A percentile compares a stretch with the other conserved stretches of the same genome.
Evolutionary conservation across 306 rosid species (phyloP).

Genomic region (Cicer pinnatifidum): DNA sequence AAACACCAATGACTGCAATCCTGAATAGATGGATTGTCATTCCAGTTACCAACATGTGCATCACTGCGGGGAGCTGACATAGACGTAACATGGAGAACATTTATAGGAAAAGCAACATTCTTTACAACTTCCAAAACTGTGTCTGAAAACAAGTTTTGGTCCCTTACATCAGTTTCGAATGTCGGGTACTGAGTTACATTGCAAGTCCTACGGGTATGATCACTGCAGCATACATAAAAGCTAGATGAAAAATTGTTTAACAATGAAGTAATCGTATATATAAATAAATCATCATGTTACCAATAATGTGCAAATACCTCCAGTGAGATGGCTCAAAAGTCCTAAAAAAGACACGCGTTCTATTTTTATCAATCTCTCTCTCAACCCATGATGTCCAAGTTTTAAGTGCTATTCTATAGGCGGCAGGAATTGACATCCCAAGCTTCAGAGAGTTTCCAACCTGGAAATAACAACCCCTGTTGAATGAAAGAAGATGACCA

Average conservation of each 20-base stretch:
- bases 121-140: conserved; percentile 57
- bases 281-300: conserved; percentile 37
- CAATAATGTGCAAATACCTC: conserved; percentile 62
- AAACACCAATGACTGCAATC: conserved; percentile 96
- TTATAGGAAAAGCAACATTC: conserved; percentile 57
- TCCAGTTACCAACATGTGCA: conserved; percentile 84
- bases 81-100: conserved; percentile 66
- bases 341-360: conserved; percentile 76
- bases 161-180: conserved; percentile 56
- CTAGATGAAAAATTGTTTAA: conserved; percentile 40
- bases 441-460: conserved; percentile 64
- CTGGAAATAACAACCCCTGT: conserved; percentile 84
- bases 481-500: conserved; percentile 37
- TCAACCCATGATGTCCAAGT: conserved; percentile 87
- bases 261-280: neutral
- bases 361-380: conserved; percentile 55
- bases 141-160: conserved; percentile 64
- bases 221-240: conserved; percentile 58
- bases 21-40: conserved; percentile 59
- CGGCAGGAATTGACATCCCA: conserved; percentile 71
- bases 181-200: conserved; percentile 59
- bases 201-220: conserved; percentile 59
- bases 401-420: conserved; percentile 64
- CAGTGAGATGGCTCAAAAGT: conserved; percentile 89
- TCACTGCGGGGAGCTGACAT: conserved; percentile 83